A percentile compares a stretch with the other conserved stretches of the same genome.
These are phyloP conservation scores for Pseudevernia furfuracea DNA, from an alignment of 495 filamentous ascomycete species.

Conservation along the genomic window DNA sequence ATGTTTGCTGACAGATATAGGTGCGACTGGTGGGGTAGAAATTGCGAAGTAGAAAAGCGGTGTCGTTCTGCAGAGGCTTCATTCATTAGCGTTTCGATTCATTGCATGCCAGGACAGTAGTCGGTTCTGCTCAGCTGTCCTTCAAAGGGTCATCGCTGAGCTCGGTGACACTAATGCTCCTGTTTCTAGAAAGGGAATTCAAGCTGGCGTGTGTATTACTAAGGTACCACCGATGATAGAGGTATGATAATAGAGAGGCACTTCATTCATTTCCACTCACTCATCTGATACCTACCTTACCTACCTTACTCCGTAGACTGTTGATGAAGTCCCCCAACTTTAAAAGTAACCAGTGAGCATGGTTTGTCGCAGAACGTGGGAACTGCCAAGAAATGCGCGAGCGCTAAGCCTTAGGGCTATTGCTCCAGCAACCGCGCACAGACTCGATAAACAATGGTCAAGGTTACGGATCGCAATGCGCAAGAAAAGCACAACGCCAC, in stretches of 20 bases:
- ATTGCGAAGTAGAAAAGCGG: constrained; percentile 45
- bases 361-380: neutral
- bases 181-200: neutral
- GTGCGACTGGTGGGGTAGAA: constrained; percentile 73
- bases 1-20: constrained; percentile 41
- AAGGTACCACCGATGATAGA: constrained; percentile 4
- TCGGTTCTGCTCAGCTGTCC: neutral
- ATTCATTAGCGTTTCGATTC: constrained; percentile 7
- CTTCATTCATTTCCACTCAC: neutral
- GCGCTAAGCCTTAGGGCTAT: neutral
- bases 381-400: neutral
- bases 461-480: neutral
- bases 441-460: neutral
- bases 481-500: neutral
- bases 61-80: neutral
- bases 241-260: constrained; percentile 5
- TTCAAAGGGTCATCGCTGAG: neutral
- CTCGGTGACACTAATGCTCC: neutral
- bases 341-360: neutral
- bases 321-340: neutral
- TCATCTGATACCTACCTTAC: neutral
- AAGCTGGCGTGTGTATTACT: constrained; percentile 10
- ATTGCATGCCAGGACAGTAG: constrained; percentile 5
- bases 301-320: no score
- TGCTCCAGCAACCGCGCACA: neutral